phyloP scores from a whole-genome alignment of 257 asterid genomes.

The Echium plantagineum region DNA sequence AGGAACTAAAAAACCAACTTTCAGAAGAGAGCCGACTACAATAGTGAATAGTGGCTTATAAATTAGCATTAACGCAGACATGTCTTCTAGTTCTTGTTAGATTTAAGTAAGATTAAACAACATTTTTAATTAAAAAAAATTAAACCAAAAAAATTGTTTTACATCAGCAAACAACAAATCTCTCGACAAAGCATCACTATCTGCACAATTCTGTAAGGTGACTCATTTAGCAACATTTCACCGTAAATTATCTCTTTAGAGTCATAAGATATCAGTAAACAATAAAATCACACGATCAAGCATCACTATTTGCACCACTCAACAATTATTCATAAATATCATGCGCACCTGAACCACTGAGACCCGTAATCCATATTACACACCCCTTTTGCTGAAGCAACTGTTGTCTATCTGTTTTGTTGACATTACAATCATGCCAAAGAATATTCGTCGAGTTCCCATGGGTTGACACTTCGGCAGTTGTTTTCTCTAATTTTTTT shows the following conservation, averaged over 20 bases:
- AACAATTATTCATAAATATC: background rate
- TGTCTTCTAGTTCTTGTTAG: background rate
- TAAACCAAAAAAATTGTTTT: no score
- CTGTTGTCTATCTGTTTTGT: constrained; percentile 59
- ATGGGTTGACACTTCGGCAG: constrained; percentile 26
- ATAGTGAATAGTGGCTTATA: background rate
- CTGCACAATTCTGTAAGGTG: background rate
- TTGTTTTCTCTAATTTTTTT: constrained; percentile 33
- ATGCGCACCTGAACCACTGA: constrained; percentile 93
- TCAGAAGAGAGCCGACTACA: background rate
- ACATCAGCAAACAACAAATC: background rate
- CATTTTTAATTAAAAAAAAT: no score
- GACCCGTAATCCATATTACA: constrained; percentile 95
- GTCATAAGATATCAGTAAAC: background rate
- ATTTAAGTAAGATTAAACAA: background rate
- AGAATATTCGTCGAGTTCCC: constrained; percentile 72
- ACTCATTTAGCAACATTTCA: no score
- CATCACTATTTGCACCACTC: background rate
- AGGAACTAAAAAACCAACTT: background rate
- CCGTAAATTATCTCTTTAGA: background rate
- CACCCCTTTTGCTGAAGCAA: constrained; percentile 95
- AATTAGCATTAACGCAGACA: background rate
- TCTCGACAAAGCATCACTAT: background rate
- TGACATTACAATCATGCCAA: constrained; percentile 91
- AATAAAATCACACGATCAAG: background rate